These are phyloP conservation scores for Filosporella fistucella DNA, from an alignment of 495 filamentous ascomycete species.

Conservation along the genomic window DNA sequence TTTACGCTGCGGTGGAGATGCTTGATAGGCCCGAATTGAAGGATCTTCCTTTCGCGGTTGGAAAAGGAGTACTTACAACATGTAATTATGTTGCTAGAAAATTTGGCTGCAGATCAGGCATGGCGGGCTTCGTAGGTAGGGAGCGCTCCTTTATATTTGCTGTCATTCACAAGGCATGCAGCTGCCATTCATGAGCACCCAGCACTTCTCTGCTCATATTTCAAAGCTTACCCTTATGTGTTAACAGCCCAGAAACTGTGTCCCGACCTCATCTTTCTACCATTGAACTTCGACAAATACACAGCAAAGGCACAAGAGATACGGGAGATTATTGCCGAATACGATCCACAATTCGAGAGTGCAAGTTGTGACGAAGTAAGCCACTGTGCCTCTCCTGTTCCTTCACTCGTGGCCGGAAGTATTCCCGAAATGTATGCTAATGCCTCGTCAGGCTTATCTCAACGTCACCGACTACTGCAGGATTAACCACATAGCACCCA, in stretches of 20 bases:
- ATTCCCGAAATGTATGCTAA: no score
- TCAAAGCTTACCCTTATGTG: no score
- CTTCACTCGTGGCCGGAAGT: no score
- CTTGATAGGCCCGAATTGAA: slow-evolving; percentile 87
- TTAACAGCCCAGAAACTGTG: slow-evolving; percentile 96
- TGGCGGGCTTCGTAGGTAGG: slow-evolving; percentile 64
- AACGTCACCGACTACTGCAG: slow-evolving; percentile 88
- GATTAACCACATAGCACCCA: slow-evolving; percentile 61
- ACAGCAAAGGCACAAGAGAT: slow-evolving; percentile 85
- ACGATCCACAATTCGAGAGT: slow-evolving; percentile 87
- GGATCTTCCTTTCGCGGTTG: slow-evolving; percentile 88
- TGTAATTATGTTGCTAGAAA: slow-evolving; percentile 93
- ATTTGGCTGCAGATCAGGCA: slow-evolving; percentile 87
- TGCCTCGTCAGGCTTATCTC: slow-evolving; percentile 89
- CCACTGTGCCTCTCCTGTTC: no score
- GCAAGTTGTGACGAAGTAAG: slow-evolving; percentile 95
- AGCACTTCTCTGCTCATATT: no score
- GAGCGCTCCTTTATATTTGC: no score
- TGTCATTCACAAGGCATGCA: no score
- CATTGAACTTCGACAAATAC: slow-evolving; percentile 88
- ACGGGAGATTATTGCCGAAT: slow-evolving; percentile 73
- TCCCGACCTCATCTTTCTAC: slow-evolving; percentile 77
- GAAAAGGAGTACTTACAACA: slow-evolving; percentile 85
- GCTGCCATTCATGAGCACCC: no score
- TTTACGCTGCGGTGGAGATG: slow-evolving; percentile 94